Percentiles rank a stretch among this genome's conserved stretches.
These are phyloP conservation scores for Aspergillus candidus DNA, from an alignment of 2,329 filamentous ascomycete genomes.

Conservation along the genomic window DNA sequence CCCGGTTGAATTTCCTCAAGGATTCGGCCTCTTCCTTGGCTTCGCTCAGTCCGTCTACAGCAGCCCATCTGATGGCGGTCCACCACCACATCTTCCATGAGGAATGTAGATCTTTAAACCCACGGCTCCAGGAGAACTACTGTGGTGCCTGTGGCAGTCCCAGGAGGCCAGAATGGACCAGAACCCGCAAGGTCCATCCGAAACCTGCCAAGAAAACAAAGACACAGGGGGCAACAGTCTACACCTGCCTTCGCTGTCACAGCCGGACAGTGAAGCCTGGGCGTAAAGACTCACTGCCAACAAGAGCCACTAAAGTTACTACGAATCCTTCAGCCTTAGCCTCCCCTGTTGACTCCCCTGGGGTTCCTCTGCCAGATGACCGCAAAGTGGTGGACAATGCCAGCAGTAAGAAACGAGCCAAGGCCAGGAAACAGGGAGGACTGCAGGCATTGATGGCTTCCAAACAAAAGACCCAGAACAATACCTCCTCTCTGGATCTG, in stretches of 20 bases:
- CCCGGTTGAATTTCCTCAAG: conserved; percentile 33
- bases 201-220: conserved; percentile 5
- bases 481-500: conserved; percentile 40
- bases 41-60: conserved; percentile 33
- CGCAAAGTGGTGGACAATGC: conserved; percentile 32
- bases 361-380: too few relatives aligned
- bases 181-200: conserved; percentile 8
- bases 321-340: neutral
- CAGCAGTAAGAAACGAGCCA: conserved; percentile 52
- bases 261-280: conserved; percentile 26
- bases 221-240: conserved; percentile 24
- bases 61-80: conserved; percentile 34
- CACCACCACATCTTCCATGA: conserved; percentile 33
- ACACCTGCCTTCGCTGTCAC: conserved; percentile 34
- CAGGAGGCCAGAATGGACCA: conserved; percentile 27
- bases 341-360: conserved; percentile 3
- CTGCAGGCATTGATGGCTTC: conserved; percentile 49
- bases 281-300: conserved; percentile 12
- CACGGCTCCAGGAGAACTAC: conserved; percentile 26
- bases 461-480: conserved; percentile 28
- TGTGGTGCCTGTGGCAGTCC: conserved; percentile 39
- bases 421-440: conserved; percentile 49
- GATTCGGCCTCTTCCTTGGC: conserved; percentile 29
- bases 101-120: conserved; percentile 28
- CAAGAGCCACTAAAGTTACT: conserved; percentile 4